Conservation (phyloP, 257 asterid species). For the Nemophila menziesii region DNA sequence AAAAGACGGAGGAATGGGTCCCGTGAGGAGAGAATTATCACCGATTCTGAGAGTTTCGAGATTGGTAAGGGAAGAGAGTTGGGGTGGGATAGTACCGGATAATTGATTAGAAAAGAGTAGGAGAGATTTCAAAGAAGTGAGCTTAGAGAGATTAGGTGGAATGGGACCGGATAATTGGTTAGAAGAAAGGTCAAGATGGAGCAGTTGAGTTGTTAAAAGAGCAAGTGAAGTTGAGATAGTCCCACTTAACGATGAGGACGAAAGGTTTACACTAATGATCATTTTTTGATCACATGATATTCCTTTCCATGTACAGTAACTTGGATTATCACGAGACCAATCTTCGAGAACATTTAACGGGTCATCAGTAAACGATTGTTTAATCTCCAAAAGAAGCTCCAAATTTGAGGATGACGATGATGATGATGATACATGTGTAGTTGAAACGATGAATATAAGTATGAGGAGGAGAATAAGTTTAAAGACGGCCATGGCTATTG, state of each 20-base stretch:
- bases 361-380: constrained; percentile 34
- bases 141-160: constrained; percentile 74
- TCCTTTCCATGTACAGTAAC: constrained; percentile 60
- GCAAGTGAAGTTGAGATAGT: constrained; percentile 56
- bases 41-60: constrained; percentile 60
- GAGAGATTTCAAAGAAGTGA: constrained; percentile 46
- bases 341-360: constrained; percentile 34
- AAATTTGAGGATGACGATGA: constrained; percentile 16
- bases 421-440: constrained; percentile 6
- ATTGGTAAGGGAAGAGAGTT: constrained; percentile 29
- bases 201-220: constrained; percentile 42
- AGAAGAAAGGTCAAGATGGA: constrained; percentile 69
- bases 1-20: constrained; percentile 43
- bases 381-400: constrained; percentile 42
- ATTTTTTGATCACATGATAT: constrained; percentile 25
- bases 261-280: constrained; percentile 36
- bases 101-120: constrained; percentile 71
- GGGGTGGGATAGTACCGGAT: constrained; percentile 67
- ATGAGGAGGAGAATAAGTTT: constrained; percentile 4
- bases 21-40: constrained; percentile 48
- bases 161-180: constrained; percentile 69
- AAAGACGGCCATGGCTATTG: constrained; percentile 1
- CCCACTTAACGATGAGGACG: constrained; percentile 44
- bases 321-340: constrained; percentile 40
- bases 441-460: constrained; percentile 7